Evolutionary conservation across 768 basidiomycete species (phyloP), one percentile per base, ranked within the genome.

Genomic region (Hirschioporus abietinus): DNA sequence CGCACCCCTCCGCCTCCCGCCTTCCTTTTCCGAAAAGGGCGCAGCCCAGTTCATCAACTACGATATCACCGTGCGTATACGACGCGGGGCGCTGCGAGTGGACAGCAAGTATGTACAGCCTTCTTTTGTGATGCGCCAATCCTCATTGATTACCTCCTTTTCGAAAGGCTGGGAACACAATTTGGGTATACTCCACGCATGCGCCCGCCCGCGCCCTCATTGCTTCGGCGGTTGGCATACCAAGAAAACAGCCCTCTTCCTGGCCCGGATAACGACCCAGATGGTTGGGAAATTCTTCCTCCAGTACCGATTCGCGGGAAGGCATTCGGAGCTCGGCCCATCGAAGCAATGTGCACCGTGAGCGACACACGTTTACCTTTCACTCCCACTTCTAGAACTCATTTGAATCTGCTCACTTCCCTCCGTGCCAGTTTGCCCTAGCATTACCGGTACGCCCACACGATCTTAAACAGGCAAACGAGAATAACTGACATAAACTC

Each of bases 201-300:
- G 9, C 57, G 71, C 18, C 74, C 73, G 0, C 42, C 64, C n/a
- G 60, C 70, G 6, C 71, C 72, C 2, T 71, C 71, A 4, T 64
- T 71, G 26, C 63, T 70, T 1, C 69, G 74, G 3, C 71, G 73
- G 36, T 65, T 72, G 6, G 71, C 72, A 1, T 73, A 72, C 62
- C 69, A 69, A 58, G 70, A 70, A 10, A 60, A 67, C 24, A 63
- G 42, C 8, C 69, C 72, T 1, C 57, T 74, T 4, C 63, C 70
- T 20, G 74, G 71, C 1, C 71, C 70, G 1, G 70, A 72, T 25
- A 69, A 63, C 2, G 74, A 74, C 24, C 71, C 72, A 0, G 71
- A 71, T 18, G 74, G 72, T 20, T 74, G 74, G 74, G 67, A 70
- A 58, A 66, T 68, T 15, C 64, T 71, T 2, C 25, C 52, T 20